Percentiles rank a stretch among this genome's conserved stretches.
These are phyloP conservation scores for Phaeosphaeria sp. DNA, from an alignment of 2,329 filamentous ascomycete genomes.

Conservation along the genomic window DNA sequence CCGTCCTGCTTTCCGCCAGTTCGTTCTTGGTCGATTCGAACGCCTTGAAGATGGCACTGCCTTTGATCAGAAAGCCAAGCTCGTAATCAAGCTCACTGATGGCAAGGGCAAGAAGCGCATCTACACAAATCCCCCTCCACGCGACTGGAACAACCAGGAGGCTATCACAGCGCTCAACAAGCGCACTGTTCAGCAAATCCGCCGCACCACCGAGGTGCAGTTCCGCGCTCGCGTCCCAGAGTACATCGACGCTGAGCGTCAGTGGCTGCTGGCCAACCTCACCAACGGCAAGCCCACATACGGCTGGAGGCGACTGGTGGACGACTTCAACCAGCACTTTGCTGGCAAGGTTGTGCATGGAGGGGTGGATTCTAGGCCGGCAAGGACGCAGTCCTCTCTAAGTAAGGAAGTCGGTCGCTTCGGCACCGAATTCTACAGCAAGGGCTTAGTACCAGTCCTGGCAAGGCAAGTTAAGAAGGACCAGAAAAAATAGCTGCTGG, in stretches of 20 bases:
- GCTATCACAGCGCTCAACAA: slow-evolving; percentile 38
- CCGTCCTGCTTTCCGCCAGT: slow-evolving; percentile 27
- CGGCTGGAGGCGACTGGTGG: slow-evolving; percentile 33
- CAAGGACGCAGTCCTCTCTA: slow-evolving; percentile 27
- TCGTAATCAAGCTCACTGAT: slow-evolving; percentile 33
- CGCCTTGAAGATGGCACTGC: slow-evolving; percentile 25
- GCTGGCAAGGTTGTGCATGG: slow-evolving; percentile 19
- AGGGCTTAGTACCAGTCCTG: slow-evolving; percentile 26
- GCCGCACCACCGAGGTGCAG: slow-evolving; percentile 32
- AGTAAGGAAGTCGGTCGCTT: slow-evolving; percentile 41
- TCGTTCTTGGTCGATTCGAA: slow-evolving; percentile 38
- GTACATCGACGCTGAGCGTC: slow-evolving; percentile 29
- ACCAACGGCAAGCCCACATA: slow-evolving; percentile 24
- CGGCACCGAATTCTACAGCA: slow-evolving; percentile 26
- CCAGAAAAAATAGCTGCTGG: slow-evolving; percentile 2
- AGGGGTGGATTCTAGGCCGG: slow-evolving; percentile 11
- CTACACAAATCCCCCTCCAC: slow-evolving; percentile 35
- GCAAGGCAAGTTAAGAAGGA: slow-evolving; percentile 8
- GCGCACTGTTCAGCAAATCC: slow-evolving; percentile 40
- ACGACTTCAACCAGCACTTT: slow-evolving; percentile 31
- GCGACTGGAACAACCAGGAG: slow-evolving; percentile 33
- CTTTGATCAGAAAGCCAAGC: slow-evolving; percentile 36
- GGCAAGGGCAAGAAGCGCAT: slow-evolving; percentile 25
- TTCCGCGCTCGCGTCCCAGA: slow-evolving; percentile 31
- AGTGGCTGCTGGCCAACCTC: slow-evolving; percentile 32